These are phyloP conservation scores for Diaporthe vexans DNA, from an alignment of 2,329 filamentous ascomycete genomes.

Conservation along the genomic window DNA sequence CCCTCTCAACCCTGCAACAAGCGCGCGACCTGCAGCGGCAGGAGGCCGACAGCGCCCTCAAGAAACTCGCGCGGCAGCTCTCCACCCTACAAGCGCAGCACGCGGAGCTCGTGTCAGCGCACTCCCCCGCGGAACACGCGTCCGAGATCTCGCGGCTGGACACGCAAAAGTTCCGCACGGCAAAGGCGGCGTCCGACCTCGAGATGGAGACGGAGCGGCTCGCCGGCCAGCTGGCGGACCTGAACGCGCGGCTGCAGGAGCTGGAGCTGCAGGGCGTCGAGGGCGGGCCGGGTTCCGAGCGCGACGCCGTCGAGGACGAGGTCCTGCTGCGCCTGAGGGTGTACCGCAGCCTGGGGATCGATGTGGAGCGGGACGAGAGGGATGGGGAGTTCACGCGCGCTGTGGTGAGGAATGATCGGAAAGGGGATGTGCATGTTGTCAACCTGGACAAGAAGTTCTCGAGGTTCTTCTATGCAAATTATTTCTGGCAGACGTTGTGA, in stretches of 20 bases:
- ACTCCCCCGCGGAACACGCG: slow-evolving; percentile 85
- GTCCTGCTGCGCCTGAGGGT: slow-evolving; percentile 85
- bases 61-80: slow-evolving; percentile 82
- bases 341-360: slow-evolving; percentile 91
- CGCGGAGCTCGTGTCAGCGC: slow-evolving; percentile 79
- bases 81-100: slow-evolving; percentile 82
- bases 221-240: slow-evolving; percentile 80
- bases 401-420: slow-evolving; percentile 85
- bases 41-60: slow-evolving; percentile 76
- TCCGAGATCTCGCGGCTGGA: slow-evolving; percentile 88
- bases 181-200: slow-evolving; percentile 90
- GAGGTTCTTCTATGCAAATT: slow-evolving; percentile 92
- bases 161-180: slow-evolving; percentile 92
- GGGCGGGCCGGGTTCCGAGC: slow-evolving; percentile 63
- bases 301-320: slow-evolving; percentile 71
- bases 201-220: slow-evolving; percentile 97
- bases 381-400: slow-evolving; percentile 87
- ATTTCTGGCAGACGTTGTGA: slow-evolving; percentile 92
- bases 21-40: slow-evolving; percentile 84
- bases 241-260: slow-evolving; percentile 82
- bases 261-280: slow-evolving; percentile 90
- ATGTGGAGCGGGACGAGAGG: slow-evolving; percentile 81
- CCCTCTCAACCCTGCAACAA: slow-evolving; percentile 84
- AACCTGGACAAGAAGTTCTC: slow-evolving; percentile 95
- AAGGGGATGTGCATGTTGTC: slow-evolving; percentile 94